Base-by-base conservation (phyloP, 352 stramenopile genomes). In the Phytophthora cactorum region DNA sequence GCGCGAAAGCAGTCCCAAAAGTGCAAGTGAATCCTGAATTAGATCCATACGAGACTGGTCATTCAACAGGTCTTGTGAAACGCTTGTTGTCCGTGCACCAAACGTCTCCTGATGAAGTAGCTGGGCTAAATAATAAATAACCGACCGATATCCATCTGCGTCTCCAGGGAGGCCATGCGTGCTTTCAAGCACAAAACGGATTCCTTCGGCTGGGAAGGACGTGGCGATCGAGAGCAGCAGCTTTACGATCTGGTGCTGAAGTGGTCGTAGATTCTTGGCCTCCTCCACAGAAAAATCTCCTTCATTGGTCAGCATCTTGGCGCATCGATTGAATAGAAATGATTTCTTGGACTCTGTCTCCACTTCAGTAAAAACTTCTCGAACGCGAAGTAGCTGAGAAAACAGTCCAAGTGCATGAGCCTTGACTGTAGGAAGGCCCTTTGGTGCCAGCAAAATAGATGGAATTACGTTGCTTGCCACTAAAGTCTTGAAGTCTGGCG, bases 301-400 rank as follows among this genome's bases (percentile, higher is more conserved):
- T 58, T 74, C 36, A 14, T 31, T 51, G 5, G 54, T 68, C 46
- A 94, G 61, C 66, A 94, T 83, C 46, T 88, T 84, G 3, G 81
- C 81, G 58, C 82, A 91, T 32, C 84, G 84, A 32, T 93, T 89
- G 27, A 94, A 90, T 10, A 94, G 66, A 31, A 92, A 65, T 14
- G 79, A 84, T 41, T 82, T 82, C 58, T 84, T 84, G 2, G 76
- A 69, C 5, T 74, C 77, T 0, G 47, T 47, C 51, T 86, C 63
- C 27, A 90, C 38, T 60, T 79, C 75, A 15, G 62, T 44, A 46
- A 88, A 84, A 15, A 82, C 43, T 50, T 84, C 75, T 27, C 71
- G 72, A 38, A 81, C 68, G 7, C 72, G 66, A 43, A 90, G 63
- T 27, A 88, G 31, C 39, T 86, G 66, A 5, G 67, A 72, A 44